These are phyloP conservation scores for Plectosphaerella sp. DNA, from an alignment of 2,329 filamentous ascomycete genomes.

Conservation along the genomic window DNA sequence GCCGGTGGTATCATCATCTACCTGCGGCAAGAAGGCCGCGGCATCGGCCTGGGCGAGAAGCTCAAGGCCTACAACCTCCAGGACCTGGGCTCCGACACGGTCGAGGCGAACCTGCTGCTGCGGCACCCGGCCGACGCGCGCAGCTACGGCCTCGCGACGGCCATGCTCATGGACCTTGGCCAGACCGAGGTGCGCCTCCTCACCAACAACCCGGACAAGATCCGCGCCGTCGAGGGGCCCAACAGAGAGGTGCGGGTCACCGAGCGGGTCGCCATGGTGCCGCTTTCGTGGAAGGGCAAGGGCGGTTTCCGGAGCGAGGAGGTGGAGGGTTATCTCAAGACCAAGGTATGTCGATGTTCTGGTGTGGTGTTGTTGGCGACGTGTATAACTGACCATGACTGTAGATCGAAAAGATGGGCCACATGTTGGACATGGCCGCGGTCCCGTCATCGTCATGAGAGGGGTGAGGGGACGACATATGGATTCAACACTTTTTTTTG, in stretches of 20 bases:
- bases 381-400: neutral
- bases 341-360: slow-evolving; percentile 63
- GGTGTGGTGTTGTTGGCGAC: neutral
- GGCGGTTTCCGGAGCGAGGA: slow-evolving; percentile 82
- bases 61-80: slow-evolving; percentile 98
- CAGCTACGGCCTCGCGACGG: slow-evolving; percentile 93
- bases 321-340: slow-evolving; percentile 89
- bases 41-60: slow-evolving; percentile 92
- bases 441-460: slow-evolving; percentile 4
- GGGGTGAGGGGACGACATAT: too few species aligned
- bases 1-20: slow-evolving; percentile 86
- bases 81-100: slow-evolving; percentile 94
- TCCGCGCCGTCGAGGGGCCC: slow-evolving; percentile 88
- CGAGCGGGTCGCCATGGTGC: slow-evolving; percentile 93
- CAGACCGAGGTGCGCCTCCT: slow-evolving; percentile 74
- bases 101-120: slow-evolving; percentile 88
- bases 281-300: slow-evolving; percentile 83
- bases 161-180: slow-evolving; percentile 85
- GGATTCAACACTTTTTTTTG: neutral
- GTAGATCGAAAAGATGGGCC: slow-evolving; percentile 84
- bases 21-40: slow-evolving; percentile 89
- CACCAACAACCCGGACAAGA: slow-evolving; percentile 98
- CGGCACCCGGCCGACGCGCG: slow-evolving; percentile 91
- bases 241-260: slow-evolving; percentile 82
- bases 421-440: slow-evolving; percentile 60